These are phyloP conservation scores for Mesembryanthemum crystallinum DNA, from an alignment of 148 eudicot species.

Conservation along the genomic window DNA sequence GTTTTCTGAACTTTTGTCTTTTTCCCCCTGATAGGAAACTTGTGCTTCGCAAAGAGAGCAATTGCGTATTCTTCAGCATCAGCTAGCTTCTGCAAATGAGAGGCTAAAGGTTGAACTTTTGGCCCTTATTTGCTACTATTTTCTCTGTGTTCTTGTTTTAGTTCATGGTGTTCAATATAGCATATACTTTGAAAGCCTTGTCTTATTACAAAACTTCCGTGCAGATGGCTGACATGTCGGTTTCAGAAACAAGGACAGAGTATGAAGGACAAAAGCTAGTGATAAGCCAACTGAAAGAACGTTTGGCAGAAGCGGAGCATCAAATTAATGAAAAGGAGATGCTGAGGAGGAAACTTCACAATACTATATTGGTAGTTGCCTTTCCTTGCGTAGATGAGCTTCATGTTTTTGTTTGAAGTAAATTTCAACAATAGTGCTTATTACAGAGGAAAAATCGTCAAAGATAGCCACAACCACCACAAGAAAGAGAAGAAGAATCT, in stretches of 20 bases:
- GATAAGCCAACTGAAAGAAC: conserved; percentile 40
- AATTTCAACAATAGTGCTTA: not conserved
- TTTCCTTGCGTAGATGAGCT: not conserved
- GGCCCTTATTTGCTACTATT: not conserved
- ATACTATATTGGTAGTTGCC: conserved; percentile 61
- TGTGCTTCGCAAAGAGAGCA: conserved; percentile 57
- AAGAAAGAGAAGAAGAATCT: not conserved
- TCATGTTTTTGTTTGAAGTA: not conserved
- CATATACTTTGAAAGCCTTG: not conserved
- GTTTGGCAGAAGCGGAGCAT: conserved; percentile 55
- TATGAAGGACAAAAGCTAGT: conserved; percentile 44
- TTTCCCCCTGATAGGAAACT: conserved; percentile 42
- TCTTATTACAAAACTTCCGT: conserved; percentile 1
- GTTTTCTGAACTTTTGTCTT: too few relatives aligned
- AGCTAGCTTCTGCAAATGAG: conserved; percentile 58
- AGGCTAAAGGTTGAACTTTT: conserved; percentile 49
- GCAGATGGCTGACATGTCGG: conserved; percentile 64
- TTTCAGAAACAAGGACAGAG: conserved; percentile 44
- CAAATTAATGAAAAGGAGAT: conserved; percentile 60
- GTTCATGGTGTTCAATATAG: not conserved
- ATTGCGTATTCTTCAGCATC: conserved; percentile 42
- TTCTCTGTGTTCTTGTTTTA: not conserved
- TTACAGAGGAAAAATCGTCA: too few relatives aligned
- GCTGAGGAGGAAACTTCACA: conserved; percentile 68
- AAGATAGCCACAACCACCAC: not conserved